These are phyloP conservation scores for Crithidia expoeki DNA, from an alignment of 208 protist genomes.

Conservation along the genomic window DNA sequence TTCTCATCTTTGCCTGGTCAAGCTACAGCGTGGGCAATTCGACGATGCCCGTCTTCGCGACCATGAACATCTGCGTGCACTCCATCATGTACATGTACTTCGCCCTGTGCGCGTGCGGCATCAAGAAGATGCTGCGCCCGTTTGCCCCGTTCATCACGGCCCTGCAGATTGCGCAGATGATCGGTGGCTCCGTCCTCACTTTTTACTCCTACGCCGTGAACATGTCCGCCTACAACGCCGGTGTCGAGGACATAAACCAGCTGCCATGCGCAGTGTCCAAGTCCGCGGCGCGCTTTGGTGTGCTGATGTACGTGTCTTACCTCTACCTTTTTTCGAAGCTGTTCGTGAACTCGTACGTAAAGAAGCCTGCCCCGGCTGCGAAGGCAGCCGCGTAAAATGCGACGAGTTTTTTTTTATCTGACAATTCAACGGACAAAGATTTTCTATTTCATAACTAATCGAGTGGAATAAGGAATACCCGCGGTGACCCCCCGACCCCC, in stretches of 20 bases:
- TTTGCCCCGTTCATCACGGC: conserved; percentile 86
- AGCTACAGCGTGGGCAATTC: conserved; percentile 61
- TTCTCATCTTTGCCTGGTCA: conserved; percentile 90
- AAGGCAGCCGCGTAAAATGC: conserved; percentile 27
- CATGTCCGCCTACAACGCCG: conserved; percentile 40
- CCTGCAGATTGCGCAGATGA: conserved; percentile 94
- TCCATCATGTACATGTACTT: conserved; percentile 97
- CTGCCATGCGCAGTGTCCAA: conserved; percentile 59
- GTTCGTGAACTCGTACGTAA: conserved; percentile 84
- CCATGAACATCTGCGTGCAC: conserved; percentile 95
- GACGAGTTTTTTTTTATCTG: not conserved
- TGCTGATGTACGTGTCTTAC: conserved; percentile 92
- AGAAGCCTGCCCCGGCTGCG: conserved; percentile 26
- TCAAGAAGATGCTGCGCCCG: conserved; percentile 63
- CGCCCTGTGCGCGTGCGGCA: conserved; percentile 65
- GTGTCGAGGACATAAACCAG: conserved; percentile 42
- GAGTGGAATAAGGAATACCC: not conserved
- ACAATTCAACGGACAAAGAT: too few relatives aligned
- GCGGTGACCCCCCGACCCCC: not conserved
- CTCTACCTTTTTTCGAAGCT: conserved; percentile 90
- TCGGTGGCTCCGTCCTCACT: conserved; percentile 55
- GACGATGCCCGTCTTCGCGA: conserved; percentile 76
- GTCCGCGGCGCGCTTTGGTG: conserved; percentile 52
- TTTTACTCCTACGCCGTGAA: conserved; percentile 57
- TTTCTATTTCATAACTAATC: not conserved